A percentile compares a stretch with the other conserved stretches of the same genome.
Evolutionary conservation across 495 filamentous ascomycete species (phyloP).

Genomic region (Neurospora hispaniola): DNA sequence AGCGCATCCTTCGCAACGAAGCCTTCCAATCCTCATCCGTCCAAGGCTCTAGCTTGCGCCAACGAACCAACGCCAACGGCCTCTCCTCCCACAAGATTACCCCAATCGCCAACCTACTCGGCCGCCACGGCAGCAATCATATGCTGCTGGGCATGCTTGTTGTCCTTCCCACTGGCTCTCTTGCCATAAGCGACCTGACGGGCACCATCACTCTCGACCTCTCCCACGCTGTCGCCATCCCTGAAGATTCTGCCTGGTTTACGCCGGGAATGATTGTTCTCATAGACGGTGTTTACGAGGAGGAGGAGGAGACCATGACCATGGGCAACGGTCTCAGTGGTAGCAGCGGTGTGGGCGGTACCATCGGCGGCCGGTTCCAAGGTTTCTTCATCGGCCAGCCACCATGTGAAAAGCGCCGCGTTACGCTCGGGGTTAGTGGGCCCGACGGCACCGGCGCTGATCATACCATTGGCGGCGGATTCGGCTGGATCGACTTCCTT

Average conservation of each 20-base stretch:
- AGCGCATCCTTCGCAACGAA: slow-evolving; percentile 84
- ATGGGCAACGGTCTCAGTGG: slow-evolving; percentile 56
- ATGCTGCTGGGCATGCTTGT: slow-evolving; percentile 78
- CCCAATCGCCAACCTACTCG: slow-evolving; percentile 85
- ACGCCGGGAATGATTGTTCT: slow-evolving; percentile 90
- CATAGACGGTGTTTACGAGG: slow-evolving; percentile 88
- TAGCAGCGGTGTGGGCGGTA: slow-evolving; percentile 72
- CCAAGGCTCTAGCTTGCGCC: slow-evolving; percentile 38
- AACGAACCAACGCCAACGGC: slow-evolving; percentile 41
- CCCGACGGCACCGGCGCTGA: slow-evolving; percentile 35
- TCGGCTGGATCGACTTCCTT: slow-evolving; percentile 94
- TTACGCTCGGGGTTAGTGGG: slow-evolving; percentile 59
- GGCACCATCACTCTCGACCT: slow-evolving; percentile 80
- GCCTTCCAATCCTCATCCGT: slow-evolving; percentile 76
- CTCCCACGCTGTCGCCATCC: slow-evolving; percentile 67
- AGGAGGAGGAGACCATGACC: slow-evolving; percentile 54
- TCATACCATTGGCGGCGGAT: slow-evolving; percentile 64
- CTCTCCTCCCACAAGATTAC: slow-evolving; percentile 78
- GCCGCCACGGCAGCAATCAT: slow-evolving; percentile 74
- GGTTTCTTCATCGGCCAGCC: slow-evolving; percentile 83
- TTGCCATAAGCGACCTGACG: slow-evolving; percentile 76
- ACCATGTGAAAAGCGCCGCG: slow-evolving; percentile 72
- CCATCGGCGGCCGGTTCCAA: slow-evolving; percentile 80
- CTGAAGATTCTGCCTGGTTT: slow-evolving; percentile 82
- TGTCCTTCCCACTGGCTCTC: slow-evolving; percentile 67